Evolutionary conservation across 768 basidiomycete genomes (phyloP).

Genomic region (Tricholoma terreum): DNA sequence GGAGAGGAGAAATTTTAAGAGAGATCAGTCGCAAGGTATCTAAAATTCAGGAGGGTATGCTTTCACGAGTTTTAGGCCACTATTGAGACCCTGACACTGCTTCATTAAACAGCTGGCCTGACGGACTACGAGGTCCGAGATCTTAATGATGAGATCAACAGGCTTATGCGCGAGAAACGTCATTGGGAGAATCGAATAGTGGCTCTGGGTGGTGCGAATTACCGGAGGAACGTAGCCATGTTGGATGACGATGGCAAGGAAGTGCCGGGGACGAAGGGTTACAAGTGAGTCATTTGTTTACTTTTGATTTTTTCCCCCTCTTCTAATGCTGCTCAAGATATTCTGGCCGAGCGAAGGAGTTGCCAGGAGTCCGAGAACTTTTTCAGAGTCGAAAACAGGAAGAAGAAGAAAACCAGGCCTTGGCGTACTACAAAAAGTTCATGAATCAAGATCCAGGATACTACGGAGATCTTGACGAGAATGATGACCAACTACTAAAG

Average conservation of each 20-base stretch:
- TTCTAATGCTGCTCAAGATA: constrained; percentile 50
- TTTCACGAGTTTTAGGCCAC: constrained; percentile 52
- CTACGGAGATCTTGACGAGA: constrained; percentile 89
- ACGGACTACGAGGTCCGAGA: constrained; percentile 96
- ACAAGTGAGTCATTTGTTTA: constrained; percentile 67
- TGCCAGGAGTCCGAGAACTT: constrained; percentile 94
- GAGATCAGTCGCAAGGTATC: constrained; percentile 97
- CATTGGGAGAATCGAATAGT: constrained; percentile 99
- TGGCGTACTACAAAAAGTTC: constrained; percentile 83
- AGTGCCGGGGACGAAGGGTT: constrained; percentile 94
- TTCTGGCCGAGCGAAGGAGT: constrained; percentile 93
- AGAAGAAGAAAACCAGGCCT: constrained; percentile 80
- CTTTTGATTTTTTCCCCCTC: neutral
- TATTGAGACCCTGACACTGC: constrained; percentile 32
- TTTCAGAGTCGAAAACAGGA: constrained; percentile 84
- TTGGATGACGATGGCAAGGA: constrained; percentile 93
- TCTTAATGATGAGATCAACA: constrained; percentile 97
- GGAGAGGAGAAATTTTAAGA: constrained; percentile 91
- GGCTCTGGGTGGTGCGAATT: constrained; percentile 94
- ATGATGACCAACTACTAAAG: constrained; percentile 59
- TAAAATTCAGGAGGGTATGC: constrained; percentile 93
- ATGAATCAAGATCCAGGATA: constrained; percentile 84
- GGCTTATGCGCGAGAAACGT: constrained; percentile 87
- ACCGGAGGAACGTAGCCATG: constrained; percentile 91
- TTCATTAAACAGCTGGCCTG: constrained; percentile 62